phyloP scores from a whole-genome alignment of 73 alveolate species.

The Symbiodinium natans region DNA sequence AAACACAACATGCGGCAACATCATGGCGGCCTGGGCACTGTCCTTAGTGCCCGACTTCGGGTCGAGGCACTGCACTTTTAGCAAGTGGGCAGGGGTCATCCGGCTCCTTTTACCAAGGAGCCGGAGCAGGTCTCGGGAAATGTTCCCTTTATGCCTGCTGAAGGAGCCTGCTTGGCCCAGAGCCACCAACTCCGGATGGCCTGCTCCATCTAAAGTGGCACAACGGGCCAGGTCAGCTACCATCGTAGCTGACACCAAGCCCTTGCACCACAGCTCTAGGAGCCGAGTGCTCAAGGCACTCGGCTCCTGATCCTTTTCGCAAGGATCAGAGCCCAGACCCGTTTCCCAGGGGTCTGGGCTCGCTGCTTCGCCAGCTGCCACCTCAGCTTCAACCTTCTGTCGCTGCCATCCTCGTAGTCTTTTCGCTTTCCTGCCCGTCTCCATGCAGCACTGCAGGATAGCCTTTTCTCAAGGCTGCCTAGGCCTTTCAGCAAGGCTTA shows the following conservation, averaged over 20 bases:
- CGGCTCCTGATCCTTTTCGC: background rate
- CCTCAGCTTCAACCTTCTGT: background rate
- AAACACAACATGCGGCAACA: no score
- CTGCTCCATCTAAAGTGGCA: slow-evolving; percentile 1
- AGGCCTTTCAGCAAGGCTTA: background rate
- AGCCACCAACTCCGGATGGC: slow-evolving; percentile 22
- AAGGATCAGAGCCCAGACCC: no score
- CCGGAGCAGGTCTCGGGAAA: background rate
- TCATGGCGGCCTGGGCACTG: no score
- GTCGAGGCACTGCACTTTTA: no score
- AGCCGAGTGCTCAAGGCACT: slow-evolving; percentile 31
- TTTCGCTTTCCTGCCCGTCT: background rate
- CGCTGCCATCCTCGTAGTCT: slow-evolving; percentile 45
- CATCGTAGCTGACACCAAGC: background rate
- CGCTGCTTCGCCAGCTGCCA: background rate
- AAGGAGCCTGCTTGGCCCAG: slow-evolving; percentile 20
- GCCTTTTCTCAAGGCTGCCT: no score
- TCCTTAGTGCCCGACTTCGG: no score
- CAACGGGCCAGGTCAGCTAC: background rate
- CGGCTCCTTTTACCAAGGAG: background rate
- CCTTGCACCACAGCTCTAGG: slow-evolving; percentile 30
- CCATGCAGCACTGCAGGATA: background rate
- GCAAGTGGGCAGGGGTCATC: background rate
- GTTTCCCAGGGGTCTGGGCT: no score
- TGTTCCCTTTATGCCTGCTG: background rate